These are phyloP conservation scores for Boletus subcaerulescens DNA, from an alignment of 768 basidiomycete genomes.

Conservation along the genomic window DNA sequence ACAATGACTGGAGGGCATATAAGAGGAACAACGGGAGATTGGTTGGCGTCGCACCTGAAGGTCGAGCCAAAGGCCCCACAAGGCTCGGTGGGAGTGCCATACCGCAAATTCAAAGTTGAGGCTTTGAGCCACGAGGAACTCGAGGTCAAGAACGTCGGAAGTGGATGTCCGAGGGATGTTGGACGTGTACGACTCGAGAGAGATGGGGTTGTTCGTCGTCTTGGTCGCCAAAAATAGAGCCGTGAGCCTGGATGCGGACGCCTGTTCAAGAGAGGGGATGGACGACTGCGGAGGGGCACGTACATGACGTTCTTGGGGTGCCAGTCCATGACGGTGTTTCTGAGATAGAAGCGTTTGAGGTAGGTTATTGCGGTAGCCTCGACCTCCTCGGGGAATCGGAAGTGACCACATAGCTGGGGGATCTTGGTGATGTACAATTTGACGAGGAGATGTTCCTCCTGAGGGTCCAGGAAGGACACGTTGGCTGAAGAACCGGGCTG, in stretches of 20 bases:
- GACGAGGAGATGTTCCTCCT: constrained; percentile 86
- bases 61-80: constrained; percentile 89
- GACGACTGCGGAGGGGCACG: constrained; percentile 23
- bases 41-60: constrained; percentile 58
- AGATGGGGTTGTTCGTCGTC: constrained; percentile 93
- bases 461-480: constrained; percentile 66
- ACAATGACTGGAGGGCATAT: constrained; percentile 42
- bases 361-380: constrained; percentile 91
- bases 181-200: constrained; percentile 78
- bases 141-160: constrained; percentile 87
- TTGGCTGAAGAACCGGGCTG: constrained; percentile 73
- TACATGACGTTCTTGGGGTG: constrained; percentile 99
- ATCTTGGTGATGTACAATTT: constrained; percentile 87
- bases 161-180: constrained; percentile 80
- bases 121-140: constrained; percentile 94
- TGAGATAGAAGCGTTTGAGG: constrained; percentile 94
- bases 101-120: constrained; percentile 92
- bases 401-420: constrained; percentile 78
- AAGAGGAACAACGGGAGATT: constrained; percentile 3
- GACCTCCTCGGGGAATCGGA: constrained; percentile 88
- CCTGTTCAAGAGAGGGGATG: not conserved
- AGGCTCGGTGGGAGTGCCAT: constrained; percentile 85
- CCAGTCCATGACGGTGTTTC: constrained; percentile 99
- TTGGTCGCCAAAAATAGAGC: constrained; percentile 94
- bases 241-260: constrained; percentile 66